Base-by-base conservation (phyloP, 345 rosid species). In the Atalantia buxifolia region DNA sequence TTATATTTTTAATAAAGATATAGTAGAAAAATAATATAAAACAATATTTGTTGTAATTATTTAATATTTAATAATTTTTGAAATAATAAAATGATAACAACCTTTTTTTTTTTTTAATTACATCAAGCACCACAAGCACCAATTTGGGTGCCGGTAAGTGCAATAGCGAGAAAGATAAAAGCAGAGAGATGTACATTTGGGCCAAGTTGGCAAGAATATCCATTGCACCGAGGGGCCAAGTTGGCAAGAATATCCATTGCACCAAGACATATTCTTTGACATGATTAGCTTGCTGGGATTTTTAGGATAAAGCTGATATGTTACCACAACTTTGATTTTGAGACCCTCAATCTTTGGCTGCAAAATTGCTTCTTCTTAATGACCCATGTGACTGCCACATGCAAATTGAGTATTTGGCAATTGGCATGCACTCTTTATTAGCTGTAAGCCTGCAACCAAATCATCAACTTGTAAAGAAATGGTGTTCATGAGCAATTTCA, bases 221-320 rank as follows among this genome's bases (percentile, higher is more conserved):
- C 81, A 73, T 30, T 79, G 81, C 24, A 73, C 66, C 25, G 21
- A 67, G 81, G 9, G 73, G 6, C 6, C 25, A 42, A 19, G 69
- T 31, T 28, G 48, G 45, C 16, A 14, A 66, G 78, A 66, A 73
- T 57, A 79, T 79, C 38, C 81, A 73, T 30, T 79, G 81, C 24
- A 73, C 66, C 25, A 25, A 67, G 81, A 66, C 73, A 57, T 30
- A 27, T 19, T 35, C 81, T 53, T 22, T 33, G 13, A 19, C 48
- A 6, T 10, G 3, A 18, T 7, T 2, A 7, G 5, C 56, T 14
- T 21, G 2, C 60, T 38, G 66, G 66, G 7, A 10, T 12, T 59
- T 9, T 59, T 8, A 21, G 66, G 30, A 48, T 30, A 50, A 66
- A 36, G 27, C 48, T 9, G 57, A 4, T 1, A 1, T 25, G 13